Evolutionary conservation across 169 alveolate species (phyloP).

Genomic region (Eimeria acervulina): DNA sequence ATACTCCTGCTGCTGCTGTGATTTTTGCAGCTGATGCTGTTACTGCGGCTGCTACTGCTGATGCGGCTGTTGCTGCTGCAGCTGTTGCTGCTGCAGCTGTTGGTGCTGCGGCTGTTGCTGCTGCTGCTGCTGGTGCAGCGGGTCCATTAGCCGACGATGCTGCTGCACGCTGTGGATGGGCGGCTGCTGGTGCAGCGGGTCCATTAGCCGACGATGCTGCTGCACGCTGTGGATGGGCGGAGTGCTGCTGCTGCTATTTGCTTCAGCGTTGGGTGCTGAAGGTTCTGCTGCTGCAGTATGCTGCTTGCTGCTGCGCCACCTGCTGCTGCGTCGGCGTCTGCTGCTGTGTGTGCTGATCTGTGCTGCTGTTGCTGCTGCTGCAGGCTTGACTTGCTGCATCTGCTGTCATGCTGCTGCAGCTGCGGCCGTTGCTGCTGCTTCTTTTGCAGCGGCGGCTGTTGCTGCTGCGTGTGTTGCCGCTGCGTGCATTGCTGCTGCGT

Average conservation of each 20-base stretch:
- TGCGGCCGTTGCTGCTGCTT: background rate
- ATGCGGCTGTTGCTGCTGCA: background rate
- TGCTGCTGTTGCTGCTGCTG: conserved; percentile 26
- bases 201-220: no score
- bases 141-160: no score
- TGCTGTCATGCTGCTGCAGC: background rate
- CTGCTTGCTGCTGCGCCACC: background rate
- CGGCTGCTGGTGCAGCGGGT: no score
- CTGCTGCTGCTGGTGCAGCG: no score
- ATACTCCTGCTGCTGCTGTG: no score
- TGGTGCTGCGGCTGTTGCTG: no score
- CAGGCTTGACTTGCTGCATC: background rate
- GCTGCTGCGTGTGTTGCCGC: background rate
- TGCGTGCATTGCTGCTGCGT: background rate
- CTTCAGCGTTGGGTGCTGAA: background rate
- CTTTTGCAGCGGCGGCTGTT: background rate
- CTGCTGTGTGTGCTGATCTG: background rate
- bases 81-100: no score
- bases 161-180: no score
- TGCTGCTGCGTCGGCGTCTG: background rate
- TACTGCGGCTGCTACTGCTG: background rate
- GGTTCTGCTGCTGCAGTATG: background rate
- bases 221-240: no score
- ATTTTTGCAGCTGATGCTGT: background rate
- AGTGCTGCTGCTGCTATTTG: background rate